Conservation (phyloP, 495 filamentous ascomycete genomes). For the Geoglossum glabrum region DNA sequence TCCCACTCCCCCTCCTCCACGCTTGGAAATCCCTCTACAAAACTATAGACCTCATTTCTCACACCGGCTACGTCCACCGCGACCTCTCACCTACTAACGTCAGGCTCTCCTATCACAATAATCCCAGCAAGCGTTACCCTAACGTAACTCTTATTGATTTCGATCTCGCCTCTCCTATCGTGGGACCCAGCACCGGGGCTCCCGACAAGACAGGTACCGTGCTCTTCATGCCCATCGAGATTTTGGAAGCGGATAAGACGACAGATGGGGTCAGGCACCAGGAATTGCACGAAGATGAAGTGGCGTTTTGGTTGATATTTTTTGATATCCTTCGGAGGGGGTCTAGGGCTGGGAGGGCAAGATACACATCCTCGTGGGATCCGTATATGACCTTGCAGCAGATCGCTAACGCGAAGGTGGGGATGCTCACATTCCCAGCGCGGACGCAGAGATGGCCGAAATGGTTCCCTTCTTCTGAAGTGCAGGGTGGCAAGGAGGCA, state of each 20-base stretch:
- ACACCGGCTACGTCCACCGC: neutral
- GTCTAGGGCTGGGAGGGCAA: neutral
- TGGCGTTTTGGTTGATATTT: neutral
- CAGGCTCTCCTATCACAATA: neutral
- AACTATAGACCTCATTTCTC: neutral
- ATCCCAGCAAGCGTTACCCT: neutral
- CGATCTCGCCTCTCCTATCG: neutral
- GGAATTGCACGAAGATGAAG: neutral
- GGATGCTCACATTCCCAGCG: neutral
- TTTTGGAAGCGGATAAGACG: neutral
- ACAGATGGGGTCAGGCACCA: neutral
- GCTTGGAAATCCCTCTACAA: neutral
- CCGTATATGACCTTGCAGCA: neutral
- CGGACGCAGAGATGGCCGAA: neutral
- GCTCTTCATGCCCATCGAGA: neutral
- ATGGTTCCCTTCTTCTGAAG: too few species aligned
- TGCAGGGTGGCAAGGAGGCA: too few species aligned
- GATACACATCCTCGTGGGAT: neutral
- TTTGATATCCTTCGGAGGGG: neutral
- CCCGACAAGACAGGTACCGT: neutral
- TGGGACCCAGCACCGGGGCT: neutral
- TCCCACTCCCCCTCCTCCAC: neutral
- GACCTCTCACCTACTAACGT: neutral
- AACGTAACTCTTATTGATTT: neutral
- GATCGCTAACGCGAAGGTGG: neutral